Evolutionary conservation across 2,329 filamentous ascomycete species (phyloP), one percentile per base, ranked within the genome.

Genomic region (Trichophyton equinum): DNA sequence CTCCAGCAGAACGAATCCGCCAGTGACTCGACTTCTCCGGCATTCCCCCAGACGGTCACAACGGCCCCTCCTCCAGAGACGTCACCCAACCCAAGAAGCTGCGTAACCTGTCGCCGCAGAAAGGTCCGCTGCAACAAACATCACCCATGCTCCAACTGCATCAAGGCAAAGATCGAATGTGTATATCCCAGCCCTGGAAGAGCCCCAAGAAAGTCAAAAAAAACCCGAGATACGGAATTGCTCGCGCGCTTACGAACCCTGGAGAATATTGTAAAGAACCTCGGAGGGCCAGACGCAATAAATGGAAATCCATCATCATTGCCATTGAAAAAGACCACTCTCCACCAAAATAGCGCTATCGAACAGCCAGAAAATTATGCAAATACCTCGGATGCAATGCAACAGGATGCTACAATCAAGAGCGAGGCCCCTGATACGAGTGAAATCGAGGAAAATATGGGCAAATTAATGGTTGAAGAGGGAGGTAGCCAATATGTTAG

Each of bases 131-230:
- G 77, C 65, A 76, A 79, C 63, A 79, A 79, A 67, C 66, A 72
- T 36, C 71, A 74, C 11, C 77, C 77, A 27, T 79, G 77, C 65
- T 75, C 75, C 38, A 79, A 79, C 63, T 79, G 77, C 63, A 66
- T 70, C 56, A 78, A 74, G 67, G 74, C 75, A 0, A 74, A 79
- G 55, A 82, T 82, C 63, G 81, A 84, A 62, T 86, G 83, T 68
- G 67, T 84, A n/a, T 86, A 83, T 66, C 83, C 83, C 2, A 78
- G 79, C 2, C 82, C 83, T 2, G 83, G 82, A 3, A 75, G 83
- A 62, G 82, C 83, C 3, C 82, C 82, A 22, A 75, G 83, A 59
- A 84, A 82, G 69, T 74, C 78, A 61, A 79, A 80, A 61, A 83
- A 84, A 62, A 76, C 79, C 1, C 76, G 77, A 2, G 82, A 85